phyloP scores from a whole-genome alignment of 2,329 filamentous ascomycete species.

The Alternaria gaisen region DNA sequence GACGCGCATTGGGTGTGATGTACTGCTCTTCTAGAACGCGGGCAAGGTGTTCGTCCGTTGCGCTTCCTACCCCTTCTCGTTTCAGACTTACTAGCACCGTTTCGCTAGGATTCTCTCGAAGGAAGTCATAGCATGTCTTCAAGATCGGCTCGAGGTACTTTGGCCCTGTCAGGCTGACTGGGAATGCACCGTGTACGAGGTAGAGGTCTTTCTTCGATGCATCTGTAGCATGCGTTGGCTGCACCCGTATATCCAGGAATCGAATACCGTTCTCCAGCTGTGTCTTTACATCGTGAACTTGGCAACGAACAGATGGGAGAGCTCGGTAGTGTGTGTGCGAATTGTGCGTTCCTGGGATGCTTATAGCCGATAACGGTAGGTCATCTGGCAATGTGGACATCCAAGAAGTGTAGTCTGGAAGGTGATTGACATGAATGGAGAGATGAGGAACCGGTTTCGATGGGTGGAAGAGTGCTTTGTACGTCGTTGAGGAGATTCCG shows the following conservation, averaged over 20 bases:
- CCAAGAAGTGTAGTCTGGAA: slow-evolving; percentile 74
- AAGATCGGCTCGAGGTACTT: slow-evolving; percentile 82
- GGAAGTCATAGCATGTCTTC: slow-evolving; percentile 75
- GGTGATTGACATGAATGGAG: slow-evolving; percentile 38
- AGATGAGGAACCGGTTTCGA: slow-evolving; percentile 54
- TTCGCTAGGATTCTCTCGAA: slow-evolving; percentile 80
- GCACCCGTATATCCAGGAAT: slow-evolving; percentile 91
- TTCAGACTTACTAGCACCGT: slow-evolving; percentile 88
- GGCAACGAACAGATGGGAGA: slow-evolving; percentile 91
- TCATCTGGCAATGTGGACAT: slow-evolving; percentile 79
- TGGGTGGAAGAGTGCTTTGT: slow-evolving; percentile 56
- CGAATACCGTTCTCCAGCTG: slow-evolving; percentile 92
- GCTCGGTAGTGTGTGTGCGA: slow-evolving; percentile 85
- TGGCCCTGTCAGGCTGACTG: slow-evolving; percentile 80
- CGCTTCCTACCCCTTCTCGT: slow-evolving; percentile 84
- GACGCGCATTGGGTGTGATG: slow-evolving; percentile 60
- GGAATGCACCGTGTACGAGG: slow-evolving; percentile 91
- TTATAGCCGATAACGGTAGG: slow-evolving; percentile 79
- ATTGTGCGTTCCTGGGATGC: slow-evolving; percentile 96
- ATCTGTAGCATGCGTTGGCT: slow-evolving; percentile 67
- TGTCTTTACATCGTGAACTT: slow-evolving; percentile 77
- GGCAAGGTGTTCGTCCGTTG: slow-evolving; percentile 80
- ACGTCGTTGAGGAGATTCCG: slow-evolving; percentile 51
- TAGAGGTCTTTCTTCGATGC: slow-evolving; percentile 71
- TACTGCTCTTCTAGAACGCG: slow-evolving; percentile 79